A percentile compares a stretch with the other conserved stretches of the same genome.
Evolutionary conservation across 768 basidiomycete species (phyloP).

Genomic region (Pleurotus tuoliensis): DNA sequence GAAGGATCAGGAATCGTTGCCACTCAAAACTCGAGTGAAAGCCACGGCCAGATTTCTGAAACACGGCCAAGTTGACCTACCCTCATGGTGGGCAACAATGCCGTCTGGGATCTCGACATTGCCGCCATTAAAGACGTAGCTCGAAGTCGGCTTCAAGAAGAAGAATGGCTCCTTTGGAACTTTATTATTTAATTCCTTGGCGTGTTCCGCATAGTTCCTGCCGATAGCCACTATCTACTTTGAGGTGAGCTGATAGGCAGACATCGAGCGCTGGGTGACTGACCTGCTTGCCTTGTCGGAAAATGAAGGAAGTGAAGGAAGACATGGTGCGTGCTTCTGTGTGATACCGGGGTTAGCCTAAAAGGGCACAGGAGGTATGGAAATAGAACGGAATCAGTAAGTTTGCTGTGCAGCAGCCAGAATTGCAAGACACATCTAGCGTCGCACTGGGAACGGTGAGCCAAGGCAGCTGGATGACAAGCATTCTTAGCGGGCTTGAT

Average conservation of each 20-base stretch:
- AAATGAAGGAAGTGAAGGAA: conserved; percentile 19
- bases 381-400: conserved; percentile 2
- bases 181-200: conserved; percentile 87
- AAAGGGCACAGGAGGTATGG: neutral
- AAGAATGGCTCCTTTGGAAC: conserved; percentile 95
- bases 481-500: conserved; percentile 6
- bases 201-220: conserved; percentile 88
- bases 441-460: neutral
- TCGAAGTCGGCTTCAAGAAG: conserved; percentile 95
- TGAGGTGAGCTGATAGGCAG: neutral
- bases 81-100: conserved; percentile 87
- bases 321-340: neutral
- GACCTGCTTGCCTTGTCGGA: conserved; percentile 47
- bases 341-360: neutral
- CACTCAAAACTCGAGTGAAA: neutral
- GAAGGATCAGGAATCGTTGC: neutral
- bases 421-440: neutral
- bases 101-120: conserved; percentile 84
- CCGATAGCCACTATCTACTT: conserved; percentile 90
- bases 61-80: conserved; percentile 32
- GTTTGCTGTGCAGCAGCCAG: neutral
- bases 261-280: neutral
- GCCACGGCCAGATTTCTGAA: neutral
- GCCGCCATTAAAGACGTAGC: conserved; percentile 76
- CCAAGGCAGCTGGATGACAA: neutral